Evolutionary conservation across 2,329 filamentous ascomycete species (phyloP).

Genomic region (Trichothecium sympodiale): DNA sequence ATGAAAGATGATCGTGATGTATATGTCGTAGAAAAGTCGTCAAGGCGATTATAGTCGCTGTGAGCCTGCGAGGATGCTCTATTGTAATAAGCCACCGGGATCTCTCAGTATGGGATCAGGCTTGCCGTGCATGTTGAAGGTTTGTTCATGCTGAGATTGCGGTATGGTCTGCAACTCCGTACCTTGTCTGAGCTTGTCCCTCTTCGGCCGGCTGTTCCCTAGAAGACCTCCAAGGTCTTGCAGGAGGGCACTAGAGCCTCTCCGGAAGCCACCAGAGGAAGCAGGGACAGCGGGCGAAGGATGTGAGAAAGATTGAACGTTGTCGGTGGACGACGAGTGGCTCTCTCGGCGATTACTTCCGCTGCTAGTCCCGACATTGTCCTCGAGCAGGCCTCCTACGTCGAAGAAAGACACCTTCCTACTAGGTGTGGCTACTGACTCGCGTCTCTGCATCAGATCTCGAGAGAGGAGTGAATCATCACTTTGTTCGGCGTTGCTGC

Average conservation of each 20-base stretch:
- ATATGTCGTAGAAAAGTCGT: conserved; percentile 6
- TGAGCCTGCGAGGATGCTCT: conserved; percentile 4
- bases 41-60: neutral
- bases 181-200: conserved; percentile 19
- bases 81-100: conserved; percentile 27
- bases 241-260: conserved; percentile 46
- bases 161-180: conserved; percentile 37
- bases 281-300: conserved; percentile 35
- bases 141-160: conserved; percentile 25
- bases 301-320: conserved; percentile 20
- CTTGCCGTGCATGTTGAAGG: conserved; percentile 18
- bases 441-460: conserved; percentile 19
- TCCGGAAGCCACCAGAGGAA: conserved; percentile 30
- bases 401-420: conserved; percentile 69
- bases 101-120: conserved; percentile 24
- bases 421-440: conserved; percentile 8
- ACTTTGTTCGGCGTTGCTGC: conserved; percentile 26
- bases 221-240: conserved; percentile 47
- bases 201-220: conserved; percentile 13
- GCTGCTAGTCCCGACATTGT: conserved; percentile 18
- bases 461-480: conserved; percentile 32
- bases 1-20: conserved; percentile 2
- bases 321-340: conserved; percentile 28
- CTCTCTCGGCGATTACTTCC: conserved; percentile 27
- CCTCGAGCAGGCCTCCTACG: conserved; percentile 63